A percentile compares a stretch with the other conserved stretches of the same genome.
Evolutionary conservation across 441 rosid genomes (phyloP).

Genomic region (Gossypium davidsonii): DNA sequence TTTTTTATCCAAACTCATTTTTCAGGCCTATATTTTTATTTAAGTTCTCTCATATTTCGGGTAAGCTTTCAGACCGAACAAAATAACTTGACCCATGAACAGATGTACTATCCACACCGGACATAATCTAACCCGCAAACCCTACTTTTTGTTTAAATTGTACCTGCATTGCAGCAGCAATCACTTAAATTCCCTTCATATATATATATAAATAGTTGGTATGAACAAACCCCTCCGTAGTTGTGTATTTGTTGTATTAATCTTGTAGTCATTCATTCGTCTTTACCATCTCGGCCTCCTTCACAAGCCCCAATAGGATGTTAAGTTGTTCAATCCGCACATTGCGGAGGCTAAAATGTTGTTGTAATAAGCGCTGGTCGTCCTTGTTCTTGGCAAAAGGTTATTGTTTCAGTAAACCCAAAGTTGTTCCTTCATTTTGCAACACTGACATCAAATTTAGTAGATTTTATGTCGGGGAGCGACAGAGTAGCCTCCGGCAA

Average conservation of each 20-base stretch:
- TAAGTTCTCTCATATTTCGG: too few species aligned
- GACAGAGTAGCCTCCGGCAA: neutral
- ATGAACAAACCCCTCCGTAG: neutral
- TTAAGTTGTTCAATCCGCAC: neutral
- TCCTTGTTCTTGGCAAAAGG: neutral
- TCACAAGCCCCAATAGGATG: neutral
- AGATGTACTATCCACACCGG: too few species aligned
- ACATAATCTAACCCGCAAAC: too few species aligned
- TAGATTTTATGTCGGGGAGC: neutral
- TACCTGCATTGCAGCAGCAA: too few species aligned
- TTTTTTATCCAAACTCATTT: too few species aligned
- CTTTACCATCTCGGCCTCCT: neutral
- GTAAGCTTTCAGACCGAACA: fast-evolving
- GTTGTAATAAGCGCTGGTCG: neutral
- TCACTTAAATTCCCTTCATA: too few species aligned
- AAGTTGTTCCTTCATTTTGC: neutral
- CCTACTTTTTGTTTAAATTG: too few species aligned
- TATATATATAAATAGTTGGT: too few species aligned
- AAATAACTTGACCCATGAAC: too few species aligned
- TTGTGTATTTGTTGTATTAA: neutral
- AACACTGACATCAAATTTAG: neutral
- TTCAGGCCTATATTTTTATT: too few species aligned
- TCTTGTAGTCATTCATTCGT: neutral
- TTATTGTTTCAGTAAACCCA: neutral
- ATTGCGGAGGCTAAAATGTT: neutral